phyloP scores from a whole-genome alignment of 2,329 filamentous ascomycete genomes.

The Penicillium sp. region DNA sequence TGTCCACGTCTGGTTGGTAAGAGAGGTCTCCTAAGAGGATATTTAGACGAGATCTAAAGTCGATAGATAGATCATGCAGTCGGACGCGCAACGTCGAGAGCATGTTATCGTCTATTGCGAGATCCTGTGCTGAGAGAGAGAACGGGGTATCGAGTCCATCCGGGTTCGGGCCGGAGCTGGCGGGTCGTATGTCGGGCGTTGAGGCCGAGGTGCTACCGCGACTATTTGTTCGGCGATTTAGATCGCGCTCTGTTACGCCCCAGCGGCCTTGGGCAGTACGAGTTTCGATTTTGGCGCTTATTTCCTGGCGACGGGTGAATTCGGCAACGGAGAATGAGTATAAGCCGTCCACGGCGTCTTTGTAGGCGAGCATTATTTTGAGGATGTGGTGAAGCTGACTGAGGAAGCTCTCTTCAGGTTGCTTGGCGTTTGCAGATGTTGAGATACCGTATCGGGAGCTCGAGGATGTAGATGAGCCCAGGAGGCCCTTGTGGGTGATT shows the following conservation, averaged over 20 bases:
- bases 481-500: constrained; percentile 92
- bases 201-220: constrained; percentile 28
- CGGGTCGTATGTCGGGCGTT: constrained; percentile 26
- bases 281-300: constrained; percentile 68
- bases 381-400: constrained; percentile 88
- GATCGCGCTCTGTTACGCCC: constrained; percentile 59
- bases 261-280: constrained; percentile 63
- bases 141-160: constrained; percentile 41
- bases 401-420: constrained; percentile 75
- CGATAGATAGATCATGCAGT: constrained; percentile 66
- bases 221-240: constrained; percentile 34
- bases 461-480: constrained; percentile 61
- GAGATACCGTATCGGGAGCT: constrained; percentile 22
- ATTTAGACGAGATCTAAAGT: constrained; percentile 76
- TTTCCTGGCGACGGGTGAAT: constrained; percentile 87
- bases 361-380: constrained; percentile 89
- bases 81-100: constrained; percentile 74
- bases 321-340: constrained; percentile 95
- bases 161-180: constrained; percentile 16
- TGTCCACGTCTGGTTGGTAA: constrained; percentile 90
- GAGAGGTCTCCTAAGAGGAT: constrained; percentile 83
- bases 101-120: constrained; percentile 55
- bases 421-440: constrained; percentile 32
- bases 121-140: constrained; percentile 32
- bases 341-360: constrained; percentile 87